These are phyloP conservation scores for Sporodiniella umbellata DNA, from an alignment of 371 early-diverging fungal genomes.

Conservation along the genomic window DNA sequence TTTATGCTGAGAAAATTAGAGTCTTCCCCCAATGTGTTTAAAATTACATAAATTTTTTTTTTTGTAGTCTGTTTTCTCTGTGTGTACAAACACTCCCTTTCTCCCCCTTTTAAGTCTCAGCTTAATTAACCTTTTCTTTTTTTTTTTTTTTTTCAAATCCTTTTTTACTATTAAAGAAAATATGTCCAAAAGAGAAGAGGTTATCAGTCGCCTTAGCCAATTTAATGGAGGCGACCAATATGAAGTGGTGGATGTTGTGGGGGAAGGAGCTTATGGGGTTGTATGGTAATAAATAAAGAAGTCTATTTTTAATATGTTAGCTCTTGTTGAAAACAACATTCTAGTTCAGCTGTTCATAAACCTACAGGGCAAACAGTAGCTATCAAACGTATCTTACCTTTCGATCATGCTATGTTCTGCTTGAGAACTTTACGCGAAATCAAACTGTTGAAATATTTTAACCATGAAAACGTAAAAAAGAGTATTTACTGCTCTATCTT, in stretches of 20 bases:
- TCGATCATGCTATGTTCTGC: constrained; percentile 88
- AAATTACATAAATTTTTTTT: no score
- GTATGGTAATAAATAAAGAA: constrained; percentile 47
- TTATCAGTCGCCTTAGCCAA: constrained; percentile 46
- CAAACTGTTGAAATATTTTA: constrained; percentile 85
- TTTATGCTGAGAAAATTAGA: no score
- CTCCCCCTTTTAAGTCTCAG: no score
- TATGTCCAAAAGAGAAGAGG: constrained; percentile 30
- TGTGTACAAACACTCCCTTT: no score
- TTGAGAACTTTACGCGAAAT: constrained; percentile 85
- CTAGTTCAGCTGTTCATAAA: constrained; percentile 78
- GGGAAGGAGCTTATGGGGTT: constrained; percentile 68
- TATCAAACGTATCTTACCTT: constrained; percentile 89
- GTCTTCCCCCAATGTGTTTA: no score
- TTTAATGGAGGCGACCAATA: constrained; percentile 64
- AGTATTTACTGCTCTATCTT: not conserved
- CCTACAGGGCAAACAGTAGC: constrained; percentile 89
- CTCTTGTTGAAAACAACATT: not conserved
- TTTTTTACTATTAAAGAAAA: not conserved
- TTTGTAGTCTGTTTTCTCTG: no score
- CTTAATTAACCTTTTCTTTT: no score
- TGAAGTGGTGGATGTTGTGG: constrained; percentile 59
- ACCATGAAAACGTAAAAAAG: constrained; percentile 73
- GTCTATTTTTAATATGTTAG: not conserved
- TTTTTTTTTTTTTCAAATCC: not conserved